phyloP scores from a whole-genome alignment of 2,329 filamentous ascomycete species.

The Fusarium pininemorale region DNA sequence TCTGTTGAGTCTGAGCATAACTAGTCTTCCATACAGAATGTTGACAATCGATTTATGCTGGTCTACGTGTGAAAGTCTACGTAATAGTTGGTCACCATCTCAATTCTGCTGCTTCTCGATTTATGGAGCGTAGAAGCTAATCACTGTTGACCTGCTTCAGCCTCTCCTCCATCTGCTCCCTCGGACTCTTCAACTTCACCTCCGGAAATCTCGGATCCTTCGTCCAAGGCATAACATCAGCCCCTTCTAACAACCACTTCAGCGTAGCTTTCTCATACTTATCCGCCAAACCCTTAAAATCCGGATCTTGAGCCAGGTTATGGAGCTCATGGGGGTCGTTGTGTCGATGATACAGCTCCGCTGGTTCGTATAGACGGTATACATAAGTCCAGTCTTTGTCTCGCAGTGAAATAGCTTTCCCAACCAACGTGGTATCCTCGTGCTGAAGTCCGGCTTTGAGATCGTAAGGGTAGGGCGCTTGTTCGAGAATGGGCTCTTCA shows the following conservation, averaged over 20 bases:
- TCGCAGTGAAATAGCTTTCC: constrained; percentile 52
- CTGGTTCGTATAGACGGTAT: constrained; percentile 56
- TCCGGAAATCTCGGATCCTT: constrained; percentile 49
- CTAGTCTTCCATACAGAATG: no score
- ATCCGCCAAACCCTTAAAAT: constrained; percentile 34
- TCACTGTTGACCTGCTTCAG: constrained; percentile 5
- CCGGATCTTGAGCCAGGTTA: constrained; percentile 48
- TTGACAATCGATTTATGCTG: no score
- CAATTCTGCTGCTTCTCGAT: no score
- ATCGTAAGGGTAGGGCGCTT: constrained; percentile 55
- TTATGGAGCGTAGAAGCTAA: no score
- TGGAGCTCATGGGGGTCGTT: constrained; percentile 51
- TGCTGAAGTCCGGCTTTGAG: constrained; percentile 57
- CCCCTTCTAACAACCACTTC: constrained; percentile 49
- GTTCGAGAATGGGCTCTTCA: constrained; percentile 57
- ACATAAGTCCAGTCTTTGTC: constrained; percentile 53
- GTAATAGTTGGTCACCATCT: no score
- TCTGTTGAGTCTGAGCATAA: no score
- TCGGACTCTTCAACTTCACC: not conserved
- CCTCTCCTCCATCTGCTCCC: constrained; percentile 36
- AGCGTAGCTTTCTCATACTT: constrained; percentile 46
- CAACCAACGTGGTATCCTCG: constrained; percentile 53
- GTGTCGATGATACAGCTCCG: constrained; percentile 53
- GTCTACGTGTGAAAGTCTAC: no score
- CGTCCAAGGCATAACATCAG: constrained; percentile 49